A percentile compares a stretch with the other conserved stretches of the same genome.
These are phyloP conservation scores for Thelonectria blattea DNA, from an alignment of 2,329 filamentous ascomycete species.

Conservation along the genomic window DNA sequence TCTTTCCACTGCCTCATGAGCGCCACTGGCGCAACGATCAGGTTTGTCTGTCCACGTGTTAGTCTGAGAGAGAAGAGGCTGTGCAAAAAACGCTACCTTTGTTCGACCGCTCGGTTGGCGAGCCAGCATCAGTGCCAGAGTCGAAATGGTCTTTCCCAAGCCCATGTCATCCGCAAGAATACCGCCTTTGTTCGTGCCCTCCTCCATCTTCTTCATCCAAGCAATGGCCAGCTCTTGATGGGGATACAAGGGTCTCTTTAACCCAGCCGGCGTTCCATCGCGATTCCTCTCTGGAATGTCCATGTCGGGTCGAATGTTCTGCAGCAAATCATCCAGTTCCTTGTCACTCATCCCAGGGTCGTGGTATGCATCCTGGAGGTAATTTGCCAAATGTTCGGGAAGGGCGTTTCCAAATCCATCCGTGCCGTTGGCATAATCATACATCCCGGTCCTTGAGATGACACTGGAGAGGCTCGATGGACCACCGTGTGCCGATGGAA, in stretches of 20 bases:
- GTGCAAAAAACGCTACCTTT: slow-evolving; percentile 37
- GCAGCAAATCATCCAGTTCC: slow-evolving; percentile 72
- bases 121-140: slow-evolving; percentile 76
- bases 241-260: slow-evolving; percentile 74
- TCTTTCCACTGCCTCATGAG: slow-evolving; percentile 84
- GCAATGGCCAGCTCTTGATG: slow-evolving; percentile 84
- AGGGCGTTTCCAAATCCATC: slow-evolving; percentile 48
- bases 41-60: slow-evolving; percentile 67
- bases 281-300: slow-evolving; percentile 67
- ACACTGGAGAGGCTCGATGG: slow-evolving; percentile 40
- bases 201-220: slow-evolving; percentile 85
- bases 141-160: slow-evolving; percentile 86
- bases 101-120: slow-evolving; percentile 60
- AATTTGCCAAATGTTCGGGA: slow-evolving; percentile 23
- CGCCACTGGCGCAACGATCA: slow-evolving; percentile 82
- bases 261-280: slow-evolving; percentile 71
- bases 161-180: slow-evolving; percentile 96
- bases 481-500: not conserved
- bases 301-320: slow-evolving; percentile 76
- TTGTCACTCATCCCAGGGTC: slow-evolving; percentile 55
- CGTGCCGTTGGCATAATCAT: slow-evolving; percentile 44
- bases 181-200: slow-evolving; percentile 79
- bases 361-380: slow-evolving; percentile 42
- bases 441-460: slow-evolving; percentile 46
- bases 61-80: slow-evolving; percentile 16